Base-by-base conservation (phyloP, 192 early-diverging fungal species). In the Physocladia obscura region DNA sequence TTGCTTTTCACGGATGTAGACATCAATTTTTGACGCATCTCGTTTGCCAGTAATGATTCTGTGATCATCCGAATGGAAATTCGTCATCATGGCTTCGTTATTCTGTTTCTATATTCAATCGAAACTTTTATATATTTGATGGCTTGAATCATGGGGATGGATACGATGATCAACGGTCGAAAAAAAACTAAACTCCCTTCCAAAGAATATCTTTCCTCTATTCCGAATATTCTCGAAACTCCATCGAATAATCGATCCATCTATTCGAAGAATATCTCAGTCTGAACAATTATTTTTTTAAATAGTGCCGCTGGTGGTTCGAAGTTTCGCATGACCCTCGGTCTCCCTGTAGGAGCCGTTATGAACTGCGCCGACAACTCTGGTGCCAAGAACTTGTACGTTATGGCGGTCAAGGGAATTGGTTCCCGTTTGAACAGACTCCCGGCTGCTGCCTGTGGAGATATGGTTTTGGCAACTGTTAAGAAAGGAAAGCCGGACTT, bases 321-420 rank as follows among this genome's bases (percentile, higher is more conserved):
- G 84, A 99, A 99, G 84, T 96, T 94, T 88, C 91, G 95, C 79
- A 98, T 99, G 96, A 94, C 96, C 80, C 90, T 98, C 75, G 98
- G 93, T 94, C 90, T 99, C 63, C 91, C 90, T 50, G 88, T 90
- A 64, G 90, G 86, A 84, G 98, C 98, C 57, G 93, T 98, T 72
- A 97, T 98, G 90, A 99, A 99, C 89, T 98, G 96, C 81, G 98
- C 98, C 65, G 98, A 99, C 84, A 99, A 99, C 94, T 98, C 95
- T 82, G 98, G 98, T 55, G 98, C 98, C 80, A 99, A 99, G 92
- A 99, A 99, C 92, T 88, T 99, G 72, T 97, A 98, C 90, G 89
- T 99, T 76, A 97, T 99, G 76, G 90, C 95, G 75, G 98, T 99
- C 79, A 88, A 88, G 76, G 93, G 94, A 63, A 93, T 98, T 76